Percentiles rank a stretch among this genome's conserved stretches.
Evolutionary conservation across 441 rosid genomes (phyloP).

Genomic region (Lepidium campestre): DNA sequence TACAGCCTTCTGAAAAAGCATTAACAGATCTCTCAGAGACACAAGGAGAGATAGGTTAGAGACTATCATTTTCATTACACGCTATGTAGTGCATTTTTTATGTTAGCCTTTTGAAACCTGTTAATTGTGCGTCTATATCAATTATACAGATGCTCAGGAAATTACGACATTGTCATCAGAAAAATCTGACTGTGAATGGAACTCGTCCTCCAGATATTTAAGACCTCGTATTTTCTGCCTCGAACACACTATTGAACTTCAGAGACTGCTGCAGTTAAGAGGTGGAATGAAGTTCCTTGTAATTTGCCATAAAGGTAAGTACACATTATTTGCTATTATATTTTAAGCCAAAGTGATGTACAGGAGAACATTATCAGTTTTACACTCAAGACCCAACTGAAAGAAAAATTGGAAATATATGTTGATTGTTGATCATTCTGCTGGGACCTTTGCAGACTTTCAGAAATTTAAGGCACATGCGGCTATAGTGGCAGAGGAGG

Average conservation of each 20-base stretch:
- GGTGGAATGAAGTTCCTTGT: constrained; percentile 80
- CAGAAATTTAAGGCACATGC: constrained; percentile 94
- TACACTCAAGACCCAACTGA: not conserved
- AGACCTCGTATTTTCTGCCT: constrained; percentile 97
- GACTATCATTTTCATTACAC: not conserved
- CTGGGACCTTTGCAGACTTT: constrained; percentile 55
- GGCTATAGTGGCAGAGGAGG: constrained; percentile 65
- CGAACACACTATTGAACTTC: constrained; percentile 80
- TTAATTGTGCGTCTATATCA: constrained; percentile 6
- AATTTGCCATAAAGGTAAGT: constrained; percentile 94
- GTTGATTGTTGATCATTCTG: constrained; percentile 13
- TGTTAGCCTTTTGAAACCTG: constrained; percentile 3
- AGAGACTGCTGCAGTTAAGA: constrained; percentile 59
- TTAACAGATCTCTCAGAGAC: constrained; percentile 30
- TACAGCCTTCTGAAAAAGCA: constrained; percentile 68
- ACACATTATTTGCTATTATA: not conserved
- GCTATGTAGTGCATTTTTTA: constrained; percentile 3
- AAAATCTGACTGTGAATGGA: constrained; percentile 36
- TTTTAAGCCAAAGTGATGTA: not conserved
- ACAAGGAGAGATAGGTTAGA: constrained; percentile 20
- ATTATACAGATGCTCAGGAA: constrained; percentile 31
- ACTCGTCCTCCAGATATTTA: constrained; percentile 42
- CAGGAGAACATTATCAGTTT: not conserved
- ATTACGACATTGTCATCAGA: constrained; percentile 21
- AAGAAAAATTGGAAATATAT: not conserved